These are phyloP conservation scores for Linnemannia zychae DNA, from an alignment of 192 early-diverging fungal species.

Conservation along the genomic window DNA sequence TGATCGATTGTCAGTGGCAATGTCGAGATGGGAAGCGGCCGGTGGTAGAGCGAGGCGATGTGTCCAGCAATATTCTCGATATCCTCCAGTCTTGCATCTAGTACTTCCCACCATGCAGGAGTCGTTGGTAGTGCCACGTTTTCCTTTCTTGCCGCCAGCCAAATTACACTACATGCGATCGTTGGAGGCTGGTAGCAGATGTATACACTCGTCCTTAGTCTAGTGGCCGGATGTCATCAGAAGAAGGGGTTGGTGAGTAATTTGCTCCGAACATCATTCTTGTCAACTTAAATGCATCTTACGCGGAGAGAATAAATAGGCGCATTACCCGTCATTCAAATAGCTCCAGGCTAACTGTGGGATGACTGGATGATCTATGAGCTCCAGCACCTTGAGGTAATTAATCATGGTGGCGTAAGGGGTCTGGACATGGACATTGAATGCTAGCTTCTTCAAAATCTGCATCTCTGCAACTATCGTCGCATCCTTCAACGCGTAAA, in stretches of 20 bases:
- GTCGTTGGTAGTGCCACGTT: slow-evolving; percentile 74
- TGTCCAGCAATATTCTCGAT: slow-evolving; percentile 71
- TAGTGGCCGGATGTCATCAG: slow-evolving; percentile 33
- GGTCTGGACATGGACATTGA: slow-evolving; percentile 96
- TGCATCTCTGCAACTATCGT: slow-evolving; percentile 88
- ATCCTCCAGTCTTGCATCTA: slow-evolving; percentile 83
- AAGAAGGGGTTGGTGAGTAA: too few relatives aligned
- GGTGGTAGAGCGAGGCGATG: slow-evolving; percentile 72
- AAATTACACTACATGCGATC: slow-evolving; percentile 91
- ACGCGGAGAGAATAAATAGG: neutral
- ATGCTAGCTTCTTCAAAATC: slow-evolving; percentile 89
- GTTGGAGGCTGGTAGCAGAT: slow-evolving; percentile 83
- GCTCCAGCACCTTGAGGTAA: slow-evolving; percentile 86
- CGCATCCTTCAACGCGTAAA: slow-evolving; percentile 85
- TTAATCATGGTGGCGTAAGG: slow-evolving; percentile 98
- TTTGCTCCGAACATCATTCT: neutral
- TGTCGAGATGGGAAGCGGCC: slow-evolving; percentile 55
- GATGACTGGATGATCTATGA: slow-evolving; percentile 81
- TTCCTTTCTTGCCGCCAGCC: slow-evolving; percentile 79
- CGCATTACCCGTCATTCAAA: slow-evolving; percentile 86
- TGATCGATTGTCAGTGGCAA: slow-evolving; percentile 72
- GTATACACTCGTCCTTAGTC: slow-evolving; percentile 78
- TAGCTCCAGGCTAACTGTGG: slow-evolving; percentile 94
- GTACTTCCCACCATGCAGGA: slow-evolving; percentile 91
- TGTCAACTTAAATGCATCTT: neutral